Base-by-base conservation (phyloP, 2,329 filamentous ascomycete genomes). In the Trichoderma gracile region DNA sequence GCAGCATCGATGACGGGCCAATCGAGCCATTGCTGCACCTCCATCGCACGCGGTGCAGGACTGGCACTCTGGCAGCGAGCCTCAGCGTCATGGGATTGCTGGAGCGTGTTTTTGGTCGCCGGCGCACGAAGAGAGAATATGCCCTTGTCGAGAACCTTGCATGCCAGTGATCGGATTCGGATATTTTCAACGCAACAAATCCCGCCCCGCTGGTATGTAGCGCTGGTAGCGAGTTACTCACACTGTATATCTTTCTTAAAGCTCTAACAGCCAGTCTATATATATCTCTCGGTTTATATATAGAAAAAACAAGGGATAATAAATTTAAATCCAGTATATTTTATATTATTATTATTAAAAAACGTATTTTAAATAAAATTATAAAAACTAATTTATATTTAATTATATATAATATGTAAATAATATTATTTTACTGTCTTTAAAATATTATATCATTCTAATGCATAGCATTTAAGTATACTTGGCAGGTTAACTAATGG, bases 11-110 rank as follows among this genome's bases (percentile, higher is more conserved):
- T 19, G 19, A 19, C 33, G 58, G 25, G 33, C 50, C 53, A 62
- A 56, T 45, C n/a, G 57, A 42, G 27, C 43, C 23, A 30, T 65
- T 70, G 8, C 65, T 58, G 50, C 67, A 69, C 45, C 67, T 63
- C 62, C 65, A 65, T 67, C 67, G 65, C 57, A 63, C 65, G 17
- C 67, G 67, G 66, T 68, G 64, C 69, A 69, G 71, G 67, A 68
- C 67, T 38, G 67, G 69, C 58, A 69, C 68, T 69, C 56, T 60
- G 47, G 69, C 62, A 49, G 73, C 58, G 42, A 67, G 61, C 54
- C 58, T 66, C 58, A 67, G 67, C 59, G 69, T 69, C 71, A 72
- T 73, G 19, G 56, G 50, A 63, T 38, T 54, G 57, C 63, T 53
- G 42, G 21, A 54, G 33, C 10, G 50, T 43, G 58, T 40, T 25